These are phyloP conservation scores for Hypoxylon intermedium DNA, from an alignment of 495 filamentous ascomycete species.

Conservation along the genomic window DNA sequence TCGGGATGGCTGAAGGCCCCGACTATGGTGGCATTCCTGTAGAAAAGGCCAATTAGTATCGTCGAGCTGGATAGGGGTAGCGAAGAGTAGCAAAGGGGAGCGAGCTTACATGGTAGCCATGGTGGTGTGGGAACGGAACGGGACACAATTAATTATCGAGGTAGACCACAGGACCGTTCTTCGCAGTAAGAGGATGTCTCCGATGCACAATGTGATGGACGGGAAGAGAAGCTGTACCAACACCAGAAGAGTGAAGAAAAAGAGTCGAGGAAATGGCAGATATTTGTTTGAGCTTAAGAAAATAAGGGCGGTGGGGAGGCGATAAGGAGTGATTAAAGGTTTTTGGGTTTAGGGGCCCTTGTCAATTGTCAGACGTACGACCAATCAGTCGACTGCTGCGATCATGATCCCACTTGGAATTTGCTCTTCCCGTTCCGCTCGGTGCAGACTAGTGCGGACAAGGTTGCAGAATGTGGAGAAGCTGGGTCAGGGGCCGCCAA, in stretches of 20 bases:
- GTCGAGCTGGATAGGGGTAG: neutral
- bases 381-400: constrained; percentile 44
- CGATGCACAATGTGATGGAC: neutral
- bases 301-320: constrained; percentile 28
- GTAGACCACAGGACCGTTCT: constrained; percentile 19
- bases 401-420: constrained; percentile 45
- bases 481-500: constrained; percentile 16
- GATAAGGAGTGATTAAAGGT: constrained; percentile 42
- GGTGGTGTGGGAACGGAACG: constrained; percentile 4
- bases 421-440: constrained; percentile 36
- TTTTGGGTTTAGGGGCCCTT: constrained; percentile 28
- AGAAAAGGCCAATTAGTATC: constrained; percentile 30
- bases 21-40: constrained; percentile 65
- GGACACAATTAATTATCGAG: constrained; percentile 2
- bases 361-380: constrained; percentile 18
- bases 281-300: constrained; percentile 34
- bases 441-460: too few species aligned
- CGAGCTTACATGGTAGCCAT: constrained; percentile 54
- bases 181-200: constrained; percentile 9
- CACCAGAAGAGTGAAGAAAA: constrained; percentile 6
- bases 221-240: constrained; percentile 21
- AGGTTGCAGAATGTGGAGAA: constrained; percentile 19
- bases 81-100: too few species aligned
- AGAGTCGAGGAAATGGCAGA: constrained; percentile 13
- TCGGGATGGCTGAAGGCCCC: constrained; percentile 58